Base-by-base conservation (phyloP, 345 rosid species). In the Gossypium australe region DNA sequence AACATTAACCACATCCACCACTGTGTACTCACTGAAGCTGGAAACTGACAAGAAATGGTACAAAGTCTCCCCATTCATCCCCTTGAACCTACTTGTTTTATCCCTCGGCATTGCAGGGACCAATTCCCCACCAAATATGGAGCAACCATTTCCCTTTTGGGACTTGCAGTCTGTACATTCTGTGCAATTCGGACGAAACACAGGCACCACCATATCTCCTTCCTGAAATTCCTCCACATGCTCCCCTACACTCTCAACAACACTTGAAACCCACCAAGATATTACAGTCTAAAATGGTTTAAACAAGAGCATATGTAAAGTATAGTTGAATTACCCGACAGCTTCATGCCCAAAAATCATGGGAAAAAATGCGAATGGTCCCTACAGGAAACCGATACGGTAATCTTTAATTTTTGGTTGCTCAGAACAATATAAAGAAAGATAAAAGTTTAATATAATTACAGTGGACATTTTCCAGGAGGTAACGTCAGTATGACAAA, bases 331-430 rank as follows among this genome's bases (percentile, higher is more conserved):
- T 72, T 80, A 90, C 97, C 93, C 93, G 64, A 79, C 85, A 2
- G 97, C 94, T 83, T 93, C 92, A 41, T 91, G 97, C 22, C 94
- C 97, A 4, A 93, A 56, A 53, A 91, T 87, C 78, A 84, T 86
- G 2, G 94, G 97, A 76, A 85, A 86, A 27, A 48, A 10, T 11
- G 84, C 75, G 38, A 59, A 0, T 0, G 95, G 90, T 49, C 81
- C 86, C 95, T 86, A 71, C 1, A 84, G 45, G 67, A 48, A 12
- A 0, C 51, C n/a, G 61, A 27, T 58, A 14, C 5, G 4, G n/a
- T 53, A 3, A 57, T 27, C 0, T 44, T 34, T 5, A 34, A 34
- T 34, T 34, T 34, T 34, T 34, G 7, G 41, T 62, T 29, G 38
- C 38, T 29, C 6, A 4, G 38, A 29, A 4, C 38, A 29, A 0